Evolutionary conservation across 352 stramenopile species (phyloP), one percentile per base, ranked within the genome.

Genomic region (Globisporangium polare): DNA sequence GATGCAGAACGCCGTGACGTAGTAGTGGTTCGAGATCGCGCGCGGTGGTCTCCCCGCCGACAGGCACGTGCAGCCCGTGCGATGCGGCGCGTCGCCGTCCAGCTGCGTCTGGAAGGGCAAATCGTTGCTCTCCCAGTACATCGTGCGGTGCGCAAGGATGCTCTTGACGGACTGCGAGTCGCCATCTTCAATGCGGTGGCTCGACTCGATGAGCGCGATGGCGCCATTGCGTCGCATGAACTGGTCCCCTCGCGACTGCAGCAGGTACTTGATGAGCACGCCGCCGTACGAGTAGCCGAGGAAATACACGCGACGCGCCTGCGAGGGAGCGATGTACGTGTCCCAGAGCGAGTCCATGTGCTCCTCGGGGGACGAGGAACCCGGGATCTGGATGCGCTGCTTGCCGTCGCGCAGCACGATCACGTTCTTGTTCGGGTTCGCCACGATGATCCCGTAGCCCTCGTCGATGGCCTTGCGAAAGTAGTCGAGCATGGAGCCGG

Each of bases 71-170:
- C 87, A 94, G 15, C 85, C 84, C 10, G 84, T 92, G n/a, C 85
- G 83, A 50, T 94, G 82, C 0, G 83, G 84, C 3, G 88, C 82
- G 54, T 94, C 86, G 29, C 86, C 86, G 35, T 94, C 83, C 18
- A 94, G 66, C 20, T 76, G 74, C 7, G 75, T 87, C 77, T 94
- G 86, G 67, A 92, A 92, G 12, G 66, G 66, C 35, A 75, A 51
- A 62, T 94, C 86, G 55, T 94, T 91, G 62, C 83, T 91, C 64
- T 94, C 83, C 88, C 88, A 96, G 71, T 96, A 95, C 82, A 96
- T 95, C 7, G 86, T 91, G 47, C 86, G 88, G 56, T 94, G 83
- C 24, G 87, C 86, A 26, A 96, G 65, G 58, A 96, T 92, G 37
- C 76, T 89, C 65, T 94, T 92, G 57, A 94, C 85, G 6, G 83